Conservation (phyloP, 2,329 filamentous ascomycete species). For the Aspergillus sp. region DNA sequence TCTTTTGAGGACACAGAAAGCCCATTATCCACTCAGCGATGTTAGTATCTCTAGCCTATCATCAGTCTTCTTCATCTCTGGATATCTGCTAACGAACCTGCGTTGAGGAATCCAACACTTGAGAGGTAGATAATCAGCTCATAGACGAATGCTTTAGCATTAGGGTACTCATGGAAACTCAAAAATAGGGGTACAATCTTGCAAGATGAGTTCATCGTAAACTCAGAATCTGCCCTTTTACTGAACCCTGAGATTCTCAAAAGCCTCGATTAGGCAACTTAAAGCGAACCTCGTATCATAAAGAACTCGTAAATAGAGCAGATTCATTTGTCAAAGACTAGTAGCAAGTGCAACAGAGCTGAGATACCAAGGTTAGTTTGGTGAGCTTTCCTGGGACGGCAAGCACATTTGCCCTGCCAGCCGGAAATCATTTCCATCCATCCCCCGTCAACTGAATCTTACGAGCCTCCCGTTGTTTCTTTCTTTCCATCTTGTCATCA, state of each 20-base stretch:
- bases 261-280: not conserved
- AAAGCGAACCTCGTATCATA: not conserved
- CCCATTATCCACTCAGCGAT: no score
- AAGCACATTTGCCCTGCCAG: not conserved
- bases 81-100: no score
- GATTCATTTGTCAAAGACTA: not conserved
- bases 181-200: not conserved
- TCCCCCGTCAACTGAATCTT: not conserved
- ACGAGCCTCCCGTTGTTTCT: not conserved
- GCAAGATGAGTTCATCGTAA: not conserved
- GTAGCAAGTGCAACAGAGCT: not conserved
- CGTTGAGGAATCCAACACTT: no score
- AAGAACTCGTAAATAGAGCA: not conserved
- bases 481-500: not conserved
- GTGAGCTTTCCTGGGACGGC: not conserved
- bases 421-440: not conserved
- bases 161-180: not conserved
- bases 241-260: not conserved
- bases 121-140: no score
- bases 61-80: no score
- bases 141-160: not conserved
- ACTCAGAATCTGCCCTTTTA: not conserved
- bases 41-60: no score
- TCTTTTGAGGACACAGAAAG: no score
- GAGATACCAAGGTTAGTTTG: not conserved